phyloP scores from a whole-genome alignment of 257 asterid genomes.

The Dorcoceras hygrometricum region DNA sequence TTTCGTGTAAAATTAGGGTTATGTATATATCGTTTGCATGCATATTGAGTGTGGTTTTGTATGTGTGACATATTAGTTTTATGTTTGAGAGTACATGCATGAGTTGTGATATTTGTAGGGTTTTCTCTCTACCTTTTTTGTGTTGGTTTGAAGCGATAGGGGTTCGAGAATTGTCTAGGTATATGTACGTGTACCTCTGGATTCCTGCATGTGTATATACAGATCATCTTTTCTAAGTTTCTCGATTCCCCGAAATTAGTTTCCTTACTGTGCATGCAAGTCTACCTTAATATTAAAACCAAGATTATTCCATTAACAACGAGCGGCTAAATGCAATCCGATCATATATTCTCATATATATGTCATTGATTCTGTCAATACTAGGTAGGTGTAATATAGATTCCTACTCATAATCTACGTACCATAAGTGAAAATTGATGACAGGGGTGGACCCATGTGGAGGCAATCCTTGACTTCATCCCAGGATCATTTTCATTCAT shows the following conservation, averaged over 20 bases:
- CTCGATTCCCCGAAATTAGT: too few species aligned
- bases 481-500: too few species aligned
- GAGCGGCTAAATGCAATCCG: too few species aligned
- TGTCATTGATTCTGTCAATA: too few species aligned
- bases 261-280: background rate
- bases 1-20: constrained; percentile 1
- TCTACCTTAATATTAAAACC: too few species aligned
- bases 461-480: too few species aligned
- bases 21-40: background rate
- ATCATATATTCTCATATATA: too few species aligned
- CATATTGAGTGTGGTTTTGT: background rate
- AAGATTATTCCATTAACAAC: too few species aligned
- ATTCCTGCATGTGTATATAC: background rate
- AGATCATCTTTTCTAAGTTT: background rate
- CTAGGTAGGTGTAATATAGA: too few species aligned
- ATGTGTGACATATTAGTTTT: background rate
- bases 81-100: background rate
- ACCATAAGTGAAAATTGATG: too few species aligned
- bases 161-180: background rate
- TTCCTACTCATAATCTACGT: too few species aligned
- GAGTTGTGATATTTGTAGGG: background rate
- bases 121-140: background rate
- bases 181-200: background rate
- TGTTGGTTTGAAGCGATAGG: background rate
- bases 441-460: too few species aligned